phyloP scores from a whole-genome alignment of 768 basidiomycete genomes.

The Tubosaeta sp. region DNA sequence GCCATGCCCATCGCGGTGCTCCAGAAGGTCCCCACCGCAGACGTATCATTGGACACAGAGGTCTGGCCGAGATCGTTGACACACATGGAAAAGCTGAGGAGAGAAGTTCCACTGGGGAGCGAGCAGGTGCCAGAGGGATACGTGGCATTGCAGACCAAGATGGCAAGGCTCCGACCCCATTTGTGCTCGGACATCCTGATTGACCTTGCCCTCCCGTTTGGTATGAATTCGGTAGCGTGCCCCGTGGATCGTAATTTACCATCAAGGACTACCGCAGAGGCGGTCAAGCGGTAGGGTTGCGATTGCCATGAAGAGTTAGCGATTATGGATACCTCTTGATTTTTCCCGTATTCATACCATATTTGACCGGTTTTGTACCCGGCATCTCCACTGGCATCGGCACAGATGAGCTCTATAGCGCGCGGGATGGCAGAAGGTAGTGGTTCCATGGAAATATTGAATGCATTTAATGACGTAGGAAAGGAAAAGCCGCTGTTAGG shows the following conservation, averaged over 20 bases:
- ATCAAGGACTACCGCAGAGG: conserved; percentile 8
- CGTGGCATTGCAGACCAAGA: conserved; percentile 11
- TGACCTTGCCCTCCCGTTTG: conserved; percentile 9
- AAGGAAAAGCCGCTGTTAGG: not conserved
- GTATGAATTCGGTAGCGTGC: conserved; percentile 10
- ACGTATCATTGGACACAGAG: not conserved
- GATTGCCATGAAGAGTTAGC: not conserved
- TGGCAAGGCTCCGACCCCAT: conserved; percentile 18
- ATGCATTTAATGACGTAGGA: conserved; percentile 8
- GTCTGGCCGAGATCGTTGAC: not conserved
- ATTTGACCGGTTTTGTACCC: not conserved
- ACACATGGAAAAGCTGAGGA: not conserved
- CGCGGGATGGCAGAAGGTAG: conserved; percentile 9
- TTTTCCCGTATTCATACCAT: conserved; percentile 5
- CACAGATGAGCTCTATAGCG: conserved; percentile 9
- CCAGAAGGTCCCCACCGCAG: not conserved
- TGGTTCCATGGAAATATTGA: conserved; percentile 12
- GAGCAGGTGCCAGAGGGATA: not conserved
- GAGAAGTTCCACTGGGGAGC: not conserved
- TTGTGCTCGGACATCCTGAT: conserved; percentile 6
- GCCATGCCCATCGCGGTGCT: not conserved
- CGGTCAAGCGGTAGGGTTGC: conserved; percentile 4
- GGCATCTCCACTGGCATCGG: not conserved
- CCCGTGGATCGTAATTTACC: conserved; percentile 6
- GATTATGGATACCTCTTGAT: conserved; percentile 9